Conservation (phyloP, 495 filamentous ascomycete species). For the Astrothelium macrocarpum region DNA sequence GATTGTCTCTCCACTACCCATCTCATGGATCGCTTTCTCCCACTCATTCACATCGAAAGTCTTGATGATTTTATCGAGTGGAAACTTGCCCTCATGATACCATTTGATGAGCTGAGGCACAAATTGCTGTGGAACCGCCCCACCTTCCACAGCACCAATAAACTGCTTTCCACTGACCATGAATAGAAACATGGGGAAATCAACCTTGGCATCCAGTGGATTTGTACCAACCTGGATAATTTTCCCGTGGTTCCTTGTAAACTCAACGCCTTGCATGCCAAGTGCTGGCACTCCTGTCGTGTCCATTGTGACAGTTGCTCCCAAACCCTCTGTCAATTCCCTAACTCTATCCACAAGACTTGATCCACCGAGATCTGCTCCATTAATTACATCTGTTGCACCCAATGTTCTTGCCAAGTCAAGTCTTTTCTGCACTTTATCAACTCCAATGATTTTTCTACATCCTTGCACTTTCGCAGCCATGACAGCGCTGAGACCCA, state of each 20-base stretch:
- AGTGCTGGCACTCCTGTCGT: constrained; percentile 23
- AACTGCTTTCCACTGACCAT: constrained; percentile 21
- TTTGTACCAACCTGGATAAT: constrained; percentile 23
- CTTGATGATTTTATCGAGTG: constrained; percentile 27
- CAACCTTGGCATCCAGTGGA: constrained; percentile 17
- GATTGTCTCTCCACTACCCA: constrained; percentile 32
- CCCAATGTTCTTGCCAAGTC: constrained; percentile 23
- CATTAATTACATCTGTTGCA: constrained; percentile 22
- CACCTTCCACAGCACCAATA: constrained; percentile 21
- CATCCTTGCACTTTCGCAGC: constrained; percentile 22
- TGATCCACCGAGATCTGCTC: constrained; percentile 15
- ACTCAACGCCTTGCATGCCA: constrained; percentile 17
- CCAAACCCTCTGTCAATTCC: constrained; percentile 13
- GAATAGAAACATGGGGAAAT: constrained; percentile 14
- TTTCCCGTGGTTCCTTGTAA: constrained; percentile 20
- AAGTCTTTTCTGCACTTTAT: constrained; percentile 19
- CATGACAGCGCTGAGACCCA: constrained; percentile 26
- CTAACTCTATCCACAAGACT: constrained; percentile 12
- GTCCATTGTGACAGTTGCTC: constrained; percentile 19
- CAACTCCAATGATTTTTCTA: constrained; percentile 22
- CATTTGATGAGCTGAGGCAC: constrained; percentile 27
- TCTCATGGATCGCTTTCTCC: constrained; percentile 37
- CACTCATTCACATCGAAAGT: constrained; percentile 61
- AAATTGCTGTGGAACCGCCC: constrained; percentile 16
- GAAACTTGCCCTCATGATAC: constrained; percentile 28